Base-by-base conservation (phyloP, 805 yeast genomes). In the Kregervanrija pseudodelftensis region DNA sequence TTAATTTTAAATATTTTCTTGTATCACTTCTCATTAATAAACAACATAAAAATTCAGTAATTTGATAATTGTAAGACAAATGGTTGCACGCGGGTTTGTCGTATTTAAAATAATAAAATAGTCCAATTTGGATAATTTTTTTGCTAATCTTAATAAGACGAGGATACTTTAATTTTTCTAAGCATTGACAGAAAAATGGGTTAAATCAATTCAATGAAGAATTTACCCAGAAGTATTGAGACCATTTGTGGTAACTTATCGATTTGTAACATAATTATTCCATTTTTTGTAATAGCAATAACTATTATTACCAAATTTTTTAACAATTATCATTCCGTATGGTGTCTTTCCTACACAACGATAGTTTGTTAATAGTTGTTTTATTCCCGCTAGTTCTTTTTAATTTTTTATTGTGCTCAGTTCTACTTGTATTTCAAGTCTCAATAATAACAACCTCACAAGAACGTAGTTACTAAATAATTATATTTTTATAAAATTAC, bases 401-500 rank as follows among this genome's bases (percentile, higher is more conserved):
- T 2, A 42, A 54, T 15, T 48, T 55, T 7, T 42, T 54, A 15
- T 9, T 52, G 11, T 50, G 55, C 9, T 42, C 53, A 17, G 65
- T 64, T 1, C 66, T 65, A 5, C 40, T 60, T 8, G 66, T 65
- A 3, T 37, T 61, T 2, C 40, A 56, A 12, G 38, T 54, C 22
- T 62, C 59, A 3, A 30, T 52, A 5, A 48, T 54, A 1, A 38
- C 52, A n/a, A 51, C 65, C 1, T 41, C 50, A 9, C 60, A 57
- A 44, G 63, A 61, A 41, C 52, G 64, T 12, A 53, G 49, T 37
- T 52, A 31, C 32, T 61, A 13, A 50, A 58, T 10, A 49, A 54
- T 40, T 57, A 51, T 39, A 52, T 59, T 11, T 43, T 59, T 30
- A 47, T n/a, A 51, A 37, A 53, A 53, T 11, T 57, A 58, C 33